Evolutionary conservation across 345 rosid genomes (phyloP).

Genomic region (Gossypium mustelinum): DNA sequence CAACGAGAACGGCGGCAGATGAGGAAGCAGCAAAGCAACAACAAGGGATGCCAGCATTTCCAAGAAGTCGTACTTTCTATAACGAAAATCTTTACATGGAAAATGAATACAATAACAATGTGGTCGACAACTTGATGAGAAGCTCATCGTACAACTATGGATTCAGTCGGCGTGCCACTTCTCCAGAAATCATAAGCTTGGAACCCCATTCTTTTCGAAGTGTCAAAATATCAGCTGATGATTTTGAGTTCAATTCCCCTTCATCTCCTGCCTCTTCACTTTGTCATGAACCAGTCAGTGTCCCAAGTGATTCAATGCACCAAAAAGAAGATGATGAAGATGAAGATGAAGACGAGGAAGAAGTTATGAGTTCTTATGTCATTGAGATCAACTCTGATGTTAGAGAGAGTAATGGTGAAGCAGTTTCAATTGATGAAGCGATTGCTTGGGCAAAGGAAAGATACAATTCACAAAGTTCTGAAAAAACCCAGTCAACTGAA

Average conservation of each 20-base stretch:
- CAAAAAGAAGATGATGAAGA: conserved; percentile 32
- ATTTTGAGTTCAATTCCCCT: conserved; percentile 60
- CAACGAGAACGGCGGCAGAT: conserved; percentile 28
- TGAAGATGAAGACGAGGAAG: conserved; percentile 52
- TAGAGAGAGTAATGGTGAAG: conserved; percentile 41
- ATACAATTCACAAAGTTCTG: conserved; percentile 31
- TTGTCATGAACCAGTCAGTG: conserved; percentile 35
- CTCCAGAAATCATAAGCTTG: conserved; percentile 52
- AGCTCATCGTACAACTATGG: conserved; percentile 32
- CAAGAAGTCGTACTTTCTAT: conserved; percentile 21
- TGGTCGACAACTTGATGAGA: conserved; percentile 24
- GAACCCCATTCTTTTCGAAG: conserved; percentile 35
- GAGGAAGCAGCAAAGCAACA: conserved; percentile 26
- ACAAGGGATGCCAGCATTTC: conserved; percentile 24
- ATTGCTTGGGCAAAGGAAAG: conserved; percentile 28
- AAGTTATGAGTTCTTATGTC: conserved; percentile 65
- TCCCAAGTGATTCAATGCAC: conserved; percentile 15
- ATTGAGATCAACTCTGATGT: conserved; percentile 71
- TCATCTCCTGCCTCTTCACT: conserved; percentile 73
- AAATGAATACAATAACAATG: conserved; percentile 21
- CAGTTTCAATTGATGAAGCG: conserved; percentile 58
- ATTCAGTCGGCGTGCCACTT: conserved; percentile 41
- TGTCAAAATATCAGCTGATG: conserved; percentile 40
- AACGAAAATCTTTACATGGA: conserved; percentile 32
- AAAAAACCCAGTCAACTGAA: conserved; percentile 20